Evolutionary conservation across 257 asterid species (phyloP).

Genomic region (Solanum sparsipilum): DNA sequence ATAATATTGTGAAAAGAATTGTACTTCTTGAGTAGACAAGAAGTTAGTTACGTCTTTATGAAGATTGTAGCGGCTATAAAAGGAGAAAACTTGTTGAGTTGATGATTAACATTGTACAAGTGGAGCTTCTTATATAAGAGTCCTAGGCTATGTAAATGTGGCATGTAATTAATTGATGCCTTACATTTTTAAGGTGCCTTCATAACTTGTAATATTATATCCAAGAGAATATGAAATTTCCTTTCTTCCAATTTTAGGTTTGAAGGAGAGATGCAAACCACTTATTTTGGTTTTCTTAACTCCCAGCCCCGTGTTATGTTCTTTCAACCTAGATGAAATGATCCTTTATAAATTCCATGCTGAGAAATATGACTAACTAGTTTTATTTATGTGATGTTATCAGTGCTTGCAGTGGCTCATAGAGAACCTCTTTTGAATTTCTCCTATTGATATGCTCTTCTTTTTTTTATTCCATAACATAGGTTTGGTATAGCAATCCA

Average conservation of each 20-base stretch:
- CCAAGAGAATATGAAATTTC: background rate
- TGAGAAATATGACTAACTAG: background rate
- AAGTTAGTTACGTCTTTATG: background rate
- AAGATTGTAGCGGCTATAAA: background rate
- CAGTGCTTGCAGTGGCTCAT: background rate
- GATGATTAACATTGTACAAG: background rate
- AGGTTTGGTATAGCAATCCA: slow-evolving; percentile 91
- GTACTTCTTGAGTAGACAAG: background rate
- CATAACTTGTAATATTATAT: background rate
- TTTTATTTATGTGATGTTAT: background rate
- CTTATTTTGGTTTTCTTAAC: background rate
- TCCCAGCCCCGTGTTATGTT: background rate
- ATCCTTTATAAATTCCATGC: background rate
- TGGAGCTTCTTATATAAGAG: background rate
- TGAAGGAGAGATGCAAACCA: background rate
- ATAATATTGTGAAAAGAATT: background rate
- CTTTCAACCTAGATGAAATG: background rate
- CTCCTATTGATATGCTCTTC: background rate
- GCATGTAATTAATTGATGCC: background rate
- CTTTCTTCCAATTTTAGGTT: background rate
- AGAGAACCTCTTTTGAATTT: background rate
- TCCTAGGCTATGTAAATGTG: background rate
- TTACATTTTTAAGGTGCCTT: background rate
- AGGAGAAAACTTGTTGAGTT: background rate
- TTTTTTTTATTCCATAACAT: slow-evolving; percentile 11